Base-by-base conservation (phyloP, 495 filamentous ascomycete genomes). In the Usnea hakonensis region DNA sequence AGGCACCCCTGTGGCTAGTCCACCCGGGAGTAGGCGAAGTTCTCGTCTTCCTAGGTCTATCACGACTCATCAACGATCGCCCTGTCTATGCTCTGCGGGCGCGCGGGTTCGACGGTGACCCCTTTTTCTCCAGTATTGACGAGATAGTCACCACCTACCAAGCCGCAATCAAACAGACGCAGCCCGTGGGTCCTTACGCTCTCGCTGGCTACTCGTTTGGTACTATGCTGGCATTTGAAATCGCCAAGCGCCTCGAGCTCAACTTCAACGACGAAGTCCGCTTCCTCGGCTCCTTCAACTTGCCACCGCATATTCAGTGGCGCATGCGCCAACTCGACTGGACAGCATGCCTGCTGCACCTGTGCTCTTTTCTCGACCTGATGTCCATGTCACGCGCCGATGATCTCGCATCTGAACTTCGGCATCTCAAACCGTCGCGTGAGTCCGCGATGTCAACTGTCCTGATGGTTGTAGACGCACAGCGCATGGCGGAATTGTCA, bases 21-120 rank as follows among this genome's bases (percentile, higher is more conserved):
- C 83, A 86, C 61, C 82, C 83, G 0, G 82, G 82, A 2, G 73
- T 79, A 2, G 82, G 82, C 17, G 83, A 85, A 52, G 71, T 84
- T 0, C 73, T 86, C 3, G 77, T 85, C 53, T 86, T 85, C 68
- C 67, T 85, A 23, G 68, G 70, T 32, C 69, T 86, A 1, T 74
- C 77, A 10, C 65, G 78, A 4, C 70, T 76, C 56, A 60, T 83
- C 35, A 58, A 66, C 13, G 77, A 82, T 57, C 81, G 83, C 0
- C 78, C 80, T 0, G 71, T 85, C 21, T 80, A 81, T 62, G 83
- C 79, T 0, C 62, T 86, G 11, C 78, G 83, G 0, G 78, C 83
- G 0, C 71, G 75, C 3, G 83, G 83, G 2, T 82, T 83, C 68
- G 69, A 81, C 38, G 61, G 71, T 36, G 72, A 81, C 55, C 19